Conservation (phyloP, 2,329 filamentous ascomycete genomes). For the Fusarium torulosum region DNA sequence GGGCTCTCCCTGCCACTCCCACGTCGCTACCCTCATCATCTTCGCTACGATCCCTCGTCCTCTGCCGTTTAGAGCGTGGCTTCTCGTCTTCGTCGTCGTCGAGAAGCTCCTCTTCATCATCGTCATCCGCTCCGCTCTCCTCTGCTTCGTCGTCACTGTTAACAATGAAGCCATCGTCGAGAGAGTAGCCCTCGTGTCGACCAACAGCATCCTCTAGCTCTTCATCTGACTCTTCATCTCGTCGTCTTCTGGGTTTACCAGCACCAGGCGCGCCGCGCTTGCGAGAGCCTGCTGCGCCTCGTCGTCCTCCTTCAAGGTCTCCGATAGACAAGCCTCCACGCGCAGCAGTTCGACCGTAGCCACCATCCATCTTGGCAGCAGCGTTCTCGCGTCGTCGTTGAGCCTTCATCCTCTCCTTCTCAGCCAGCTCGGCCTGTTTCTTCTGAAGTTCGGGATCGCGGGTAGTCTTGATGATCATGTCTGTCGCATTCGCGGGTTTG, state of each 20-base stretch:
- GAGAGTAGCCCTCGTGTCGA: slow-evolving; percentile 80
- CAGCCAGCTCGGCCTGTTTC: slow-evolving; percentile 77
- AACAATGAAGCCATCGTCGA: slow-evolving; percentile 83
- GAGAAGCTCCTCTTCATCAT: slow-evolving; percentile 70
- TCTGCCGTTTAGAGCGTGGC: slow-evolving; percentile 63
- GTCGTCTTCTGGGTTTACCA: slow-evolving; percentile 65
- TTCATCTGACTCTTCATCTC: slow-evolving; percentile 83
- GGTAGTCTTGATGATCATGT: slow-evolving; percentile 77
- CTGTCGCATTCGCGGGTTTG: slow-evolving; percentile 66
- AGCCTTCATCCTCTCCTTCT: slow-evolving; percentile 78
- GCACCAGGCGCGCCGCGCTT: slow-evolving; percentile 66
- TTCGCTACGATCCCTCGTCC: slow-evolving; percentile 60
- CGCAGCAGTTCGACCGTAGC: slow-evolving; percentile 60
- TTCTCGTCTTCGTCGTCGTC: slow-evolving; percentile 66
- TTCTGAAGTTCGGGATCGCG: slow-evolving; percentile 82
- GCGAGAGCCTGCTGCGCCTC: slow-evolving; percentile 61
- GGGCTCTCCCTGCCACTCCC: slow-evolving; percentile 61
- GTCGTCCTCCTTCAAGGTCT: slow-evolving; percentile 74
- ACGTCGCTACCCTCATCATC: slow-evolving; percentile 65
- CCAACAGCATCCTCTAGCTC: slow-evolving; percentile 72
- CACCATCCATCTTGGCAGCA: slow-evolving; percentile 72
- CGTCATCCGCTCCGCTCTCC: slow-evolving; percentile 72
- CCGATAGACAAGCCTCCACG: slow-evolving; percentile 73
- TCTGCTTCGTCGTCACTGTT: slow-evolving; percentile 78
- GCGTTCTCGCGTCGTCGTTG: slow-evolving; percentile 77